Base-by-base conservation (phyloP, 2,329 filamentous ascomycete species). In the Diaporthe sp. region DNA sequence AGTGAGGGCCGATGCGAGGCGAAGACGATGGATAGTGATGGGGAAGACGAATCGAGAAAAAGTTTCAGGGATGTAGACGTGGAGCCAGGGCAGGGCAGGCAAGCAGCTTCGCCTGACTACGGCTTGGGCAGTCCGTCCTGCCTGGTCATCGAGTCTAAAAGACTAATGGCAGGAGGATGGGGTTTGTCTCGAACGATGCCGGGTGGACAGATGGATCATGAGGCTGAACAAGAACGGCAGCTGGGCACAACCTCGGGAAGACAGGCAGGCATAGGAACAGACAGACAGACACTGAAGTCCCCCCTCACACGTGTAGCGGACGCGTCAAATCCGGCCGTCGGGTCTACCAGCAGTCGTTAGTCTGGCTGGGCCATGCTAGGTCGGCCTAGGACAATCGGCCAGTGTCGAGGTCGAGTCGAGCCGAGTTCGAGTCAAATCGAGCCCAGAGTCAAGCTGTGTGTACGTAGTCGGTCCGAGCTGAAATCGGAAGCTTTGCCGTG, bases 1-100 rank as follows among this genome's bases (percentile, higher is more conserved):
- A 68, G 65, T 68, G 65, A 68, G 46, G 65, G 65, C 65, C 65
- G 65, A 68, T 22, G 46, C 34, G 65, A 68, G 65, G 46, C 46
- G 49, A 39, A 39, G 44, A 37, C 22, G 46, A 68, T 53, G 65
- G 46, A 39, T 22, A 51, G 65, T 51, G 65, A 68, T 53, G 65
- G 22, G 65, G 46, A 34, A 37, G 65, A 68, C 65, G 46, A 51
- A 68, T 68, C 31, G 65, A 68, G 65, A 68, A 65, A 42, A 68
- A 53, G 65, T 53, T 68, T 68, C 65, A 68, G 65, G 65, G 65
- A 53, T 68, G 46, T 53, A 53, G 31, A 68, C 19, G 62, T 37
- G 6, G 22, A 53, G 46, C 17, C 60, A 31, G 42, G 61, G 42
- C 61, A 65, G 61, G 44, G 22, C 34, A 60, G 57, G 57, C 28